These are phyloP conservation scores for Cercospora sojina DNA, from an alignment of 2,329 filamentous ascomycete species.

Conservation along the genomic window DNA sequence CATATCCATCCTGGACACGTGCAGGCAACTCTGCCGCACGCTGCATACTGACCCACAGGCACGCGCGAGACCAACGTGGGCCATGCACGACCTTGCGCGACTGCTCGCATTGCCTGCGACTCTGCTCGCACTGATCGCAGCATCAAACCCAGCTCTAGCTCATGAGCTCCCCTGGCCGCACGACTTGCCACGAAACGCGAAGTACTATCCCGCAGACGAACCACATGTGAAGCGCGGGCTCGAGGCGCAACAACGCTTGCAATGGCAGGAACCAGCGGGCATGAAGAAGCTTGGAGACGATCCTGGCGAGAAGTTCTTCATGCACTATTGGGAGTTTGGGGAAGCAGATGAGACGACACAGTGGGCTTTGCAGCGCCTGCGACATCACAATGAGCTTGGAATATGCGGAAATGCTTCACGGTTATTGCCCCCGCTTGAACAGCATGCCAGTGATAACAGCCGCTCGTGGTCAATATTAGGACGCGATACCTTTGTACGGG, in stretches of 20 bases:
- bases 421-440: conserved; percentile 49
- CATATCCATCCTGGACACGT: not conserved
- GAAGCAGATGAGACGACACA: conserved; percentile 16
- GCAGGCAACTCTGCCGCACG: not conserved
- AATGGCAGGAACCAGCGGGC: conserved; percentile 54
- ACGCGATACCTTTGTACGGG: conserved; percentile 50
- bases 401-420: conserved; percentile 28
- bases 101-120: conserved; percentile 32
- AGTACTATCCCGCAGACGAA: conserved; percentile 52
- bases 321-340: conserved; percentile 61
- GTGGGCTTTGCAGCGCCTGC: conserved; percentile 1
- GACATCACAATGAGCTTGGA: conserved; percentile 7
- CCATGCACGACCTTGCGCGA: conserved; percentile 28
- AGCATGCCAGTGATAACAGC: conserved; percentile 45
- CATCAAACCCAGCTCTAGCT: conserved; percentile 13
- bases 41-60: conserved; percentile 4
- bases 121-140: conserved; percentile 27
- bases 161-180: conserved; percentile 46
- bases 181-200: conserved; percentile 47
- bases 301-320: conserved; percentile 70
- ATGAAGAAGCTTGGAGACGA: conserved; percentile 72
- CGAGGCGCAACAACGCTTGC: conserved; percentile 43
- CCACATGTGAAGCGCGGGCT: conserved; percentile 44
- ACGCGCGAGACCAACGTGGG: not conserved
- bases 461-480: conserved; percentile 25